Evolutionary conservation across 2,329 filamentous ascomycete genomes (phyloP).

Genomic region (Hortaea werneckii): DNA sequence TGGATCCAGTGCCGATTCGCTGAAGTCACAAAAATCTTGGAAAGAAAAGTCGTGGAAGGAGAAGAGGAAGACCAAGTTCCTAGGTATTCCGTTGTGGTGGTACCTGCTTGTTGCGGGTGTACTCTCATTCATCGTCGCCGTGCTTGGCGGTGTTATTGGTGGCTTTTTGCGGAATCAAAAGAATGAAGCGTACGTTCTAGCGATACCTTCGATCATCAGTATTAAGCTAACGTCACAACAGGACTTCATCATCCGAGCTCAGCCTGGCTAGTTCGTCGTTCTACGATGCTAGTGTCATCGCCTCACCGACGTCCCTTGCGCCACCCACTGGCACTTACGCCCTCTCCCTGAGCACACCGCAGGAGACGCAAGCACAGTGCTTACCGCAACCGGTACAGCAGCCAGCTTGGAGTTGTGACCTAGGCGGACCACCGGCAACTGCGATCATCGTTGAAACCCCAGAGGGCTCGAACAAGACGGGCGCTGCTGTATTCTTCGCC

Average conservation of each 20-base stretch:
- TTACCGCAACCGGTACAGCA: slow-evolving; percentile 45
- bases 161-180: slow-evolving; percentile 21
- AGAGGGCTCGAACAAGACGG: slow-evolving; percentile 11
- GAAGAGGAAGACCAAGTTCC: slow-evolving; percentile 26
- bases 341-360: slow-evolving; percentile 44
- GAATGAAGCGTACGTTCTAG: not conserved
- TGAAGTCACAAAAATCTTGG: slow-evolving; percentile 14
- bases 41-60: slow-evolving; percentile 29
- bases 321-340: slow-evolving; percentile 47
- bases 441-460: slow-evolving; percentile 19
- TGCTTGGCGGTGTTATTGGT: slow-evolving; percentile 26
- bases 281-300: slow-evolving; percentile 31
- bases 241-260: not conserved
- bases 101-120: slow-evolving; percentile 21
- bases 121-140: slow-evolving; percentile 21
- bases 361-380: slow-evolving; percentile 45
- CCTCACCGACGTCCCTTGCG: slow-evolving; percentile 41
- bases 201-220: too few species aligned
- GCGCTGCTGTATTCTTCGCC: slow-evolving; percentile 23
- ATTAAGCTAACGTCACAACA: not conserved
- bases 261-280: slow-evolving; percentile 12
- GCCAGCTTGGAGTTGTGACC: slow-evolving; percentile 55
- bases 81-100: slow-evolving; percentile 26
- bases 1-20: not conserved
- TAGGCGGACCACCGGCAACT: slow-evolving; percentile 25